Conservation (phyloP, 768 basidiomycete species). For the Amanita pallidorosea region DNA sequence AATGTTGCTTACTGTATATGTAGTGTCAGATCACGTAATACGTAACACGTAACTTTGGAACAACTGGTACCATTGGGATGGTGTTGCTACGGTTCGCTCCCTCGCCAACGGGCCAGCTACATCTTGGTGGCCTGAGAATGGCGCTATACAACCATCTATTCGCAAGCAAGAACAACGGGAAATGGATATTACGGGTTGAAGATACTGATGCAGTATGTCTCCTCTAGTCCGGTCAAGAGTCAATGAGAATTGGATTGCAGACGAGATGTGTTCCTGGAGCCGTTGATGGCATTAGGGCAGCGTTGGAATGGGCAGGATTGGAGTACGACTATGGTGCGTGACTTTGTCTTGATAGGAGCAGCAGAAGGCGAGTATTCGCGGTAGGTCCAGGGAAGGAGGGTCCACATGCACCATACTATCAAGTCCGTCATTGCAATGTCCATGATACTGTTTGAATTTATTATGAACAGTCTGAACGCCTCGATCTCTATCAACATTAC, state of each 20-base stretch:
- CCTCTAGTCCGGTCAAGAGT: too few species aligned
- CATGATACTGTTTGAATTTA: not conserved
- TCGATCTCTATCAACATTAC: conserved; percentile 75
- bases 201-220: conserved; percentile 82
- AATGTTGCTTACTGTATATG: too few species aligned
- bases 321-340: conserved; percentile 81
- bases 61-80: conserved; percentile 19
- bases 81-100: conserved; percentile 86
- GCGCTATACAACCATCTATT: conserved; percentile 89
- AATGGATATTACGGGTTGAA: conserved; percentile 88
- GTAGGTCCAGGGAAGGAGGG: conserved; percentile 73
- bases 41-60: too few species aligned
- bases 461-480: conserved; percentile 63
- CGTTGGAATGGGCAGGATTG: conserved; percentile 85
- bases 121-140: conserved; percentile 90
- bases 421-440: conserved; percentile 32
- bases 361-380: not conserved
- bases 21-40: too few species aligned
- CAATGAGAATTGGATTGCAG: conserved; percentile 26
- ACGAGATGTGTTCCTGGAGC: conserved; percentile 73
- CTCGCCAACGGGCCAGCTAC: conserved; percentile 89
- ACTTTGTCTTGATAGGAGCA: not conserved
- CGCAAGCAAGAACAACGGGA: conserved; percentile 72
- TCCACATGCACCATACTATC: conserved; percentile 77
- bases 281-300: conserved; percentile 67